Base-by-base conservation (phyloP, 495 filamentous ascomycete species). In the Talaromyces ruber region DNA sequence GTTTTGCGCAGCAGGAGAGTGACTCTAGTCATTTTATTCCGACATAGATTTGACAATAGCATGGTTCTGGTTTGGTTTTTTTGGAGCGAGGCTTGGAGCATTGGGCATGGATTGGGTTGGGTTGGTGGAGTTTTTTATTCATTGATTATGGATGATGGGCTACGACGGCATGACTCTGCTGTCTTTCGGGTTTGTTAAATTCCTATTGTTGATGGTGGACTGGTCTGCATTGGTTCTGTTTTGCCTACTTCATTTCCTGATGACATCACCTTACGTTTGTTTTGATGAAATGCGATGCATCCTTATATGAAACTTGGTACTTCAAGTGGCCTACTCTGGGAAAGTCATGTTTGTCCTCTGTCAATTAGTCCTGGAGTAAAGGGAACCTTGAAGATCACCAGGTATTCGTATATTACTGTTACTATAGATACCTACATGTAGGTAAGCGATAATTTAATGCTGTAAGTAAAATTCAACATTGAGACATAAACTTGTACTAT, bases 11-110 rank as follows among this genome's bases (percentile, higher is more conserved):
- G 70, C 88, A 91, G 69, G 76, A 88, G 74, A 74, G 82, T 28
- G 88, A 88, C 66, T 88, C 87, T 9, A 75, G 88, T 68, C 71
- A 86, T 25, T 88, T 91, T 58, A 82, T 90, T 57, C 81, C 82
- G 8, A 85, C 82, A 0, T 52, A 60, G 28, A 8, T 60, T 22
- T 60, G 26, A 60, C 6, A 25, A 22, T 52, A 11, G 4, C 2
- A 3, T 28, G 24, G 6, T 14, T 54, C 1, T 6, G 22, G 14
- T 26, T 11, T 53, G 8, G 5, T 47, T 53, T 28, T 24, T 53
- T 28, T 4, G 18, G 25, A 5, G 16, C 12, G 50, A 21, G 22
- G 12, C 9, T 6, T 54, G 24, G 24, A 29, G 51, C 26, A 9
- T 47, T 47, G 26, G 51, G 51, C 51, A 22, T 54, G 22, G 51